These are phyloP conservation scores for Sporisorium reilianum DNA, from an alignment of 1,284 basidiomycete genomes.

Conservation along the genomic window DNA sequence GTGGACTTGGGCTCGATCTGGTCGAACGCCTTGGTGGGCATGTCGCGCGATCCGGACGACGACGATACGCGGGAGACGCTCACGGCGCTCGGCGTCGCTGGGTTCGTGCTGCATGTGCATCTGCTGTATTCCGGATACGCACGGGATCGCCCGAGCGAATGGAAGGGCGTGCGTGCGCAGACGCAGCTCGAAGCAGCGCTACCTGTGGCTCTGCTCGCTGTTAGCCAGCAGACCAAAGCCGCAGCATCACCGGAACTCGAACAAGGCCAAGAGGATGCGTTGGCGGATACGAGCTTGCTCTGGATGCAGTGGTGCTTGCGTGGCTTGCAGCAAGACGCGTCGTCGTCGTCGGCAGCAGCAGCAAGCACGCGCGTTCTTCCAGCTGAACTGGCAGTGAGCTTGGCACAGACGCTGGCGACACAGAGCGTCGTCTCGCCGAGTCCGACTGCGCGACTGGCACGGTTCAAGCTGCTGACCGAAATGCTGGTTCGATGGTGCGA, in stretches of 20 bases:
- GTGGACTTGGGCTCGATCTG: conserved; percentile 40
- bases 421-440: conserved; percentile 55
- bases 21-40: conserved; percentile 28
- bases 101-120: conserved; percentile 40
- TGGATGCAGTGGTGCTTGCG: conserved; percentile 48
- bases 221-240: conserved; percentile 40
- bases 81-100: conserved; percentile 29
- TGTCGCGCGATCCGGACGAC: conserved; percentile 34
- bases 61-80: conserved; percentile 33
- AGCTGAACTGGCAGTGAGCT: conserved; percentile 23
- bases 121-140: conserved; percentile 42
- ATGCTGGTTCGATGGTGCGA: conserved; percentile 30
- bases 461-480: conserved; percentile 42
- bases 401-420: conserved; percentile 52
- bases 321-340: conserved; percentile 22
- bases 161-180: conserved; percentile 36
- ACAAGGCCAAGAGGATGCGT: conserved; percentile 37
- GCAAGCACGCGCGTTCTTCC: conserved; percentile 15
- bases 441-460: conserved; percentile 36
- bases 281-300: conserved; percentile 44
- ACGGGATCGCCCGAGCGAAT: conserved; percentile 32
- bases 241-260: conserved; percentile 33
- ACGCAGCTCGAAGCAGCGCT: conserved; percentile 43
- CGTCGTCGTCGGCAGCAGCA: conserved; percentile 5
- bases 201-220: conserved; percentile 33